These are phyloP conservation scores for Neopestalotiopsis sp. DNA, from an alignment of 2,329 filamentous ascomycete species.

Conservation along the genomic window DNA sequence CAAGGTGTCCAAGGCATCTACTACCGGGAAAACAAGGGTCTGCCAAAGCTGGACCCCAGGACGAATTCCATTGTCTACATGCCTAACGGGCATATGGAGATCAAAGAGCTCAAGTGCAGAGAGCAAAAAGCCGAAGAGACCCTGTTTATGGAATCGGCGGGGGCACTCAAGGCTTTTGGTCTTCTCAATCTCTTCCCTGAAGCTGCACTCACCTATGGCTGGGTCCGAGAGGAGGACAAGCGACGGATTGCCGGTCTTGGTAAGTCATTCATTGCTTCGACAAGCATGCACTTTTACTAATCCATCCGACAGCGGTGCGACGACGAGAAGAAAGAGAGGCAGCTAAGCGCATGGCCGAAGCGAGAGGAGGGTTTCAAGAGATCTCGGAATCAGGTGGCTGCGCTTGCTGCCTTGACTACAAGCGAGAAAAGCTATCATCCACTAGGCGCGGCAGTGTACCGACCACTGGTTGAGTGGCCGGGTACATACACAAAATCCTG, in stretches of 20 bases:
- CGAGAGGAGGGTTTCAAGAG: constrained; percentile 22
- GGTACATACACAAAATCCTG: background rate
- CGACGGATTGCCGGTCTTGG: constrained; percentile 43
- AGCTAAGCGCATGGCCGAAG: constrained; percentile 24
- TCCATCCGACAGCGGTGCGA: constrained; percentile 22
- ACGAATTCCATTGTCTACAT: constrained; percentile 28
- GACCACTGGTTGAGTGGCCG: too few species aligned
- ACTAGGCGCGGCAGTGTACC: background rate
- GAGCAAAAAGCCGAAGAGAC: constrained; percentile 28
- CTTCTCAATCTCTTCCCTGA: constrained; percentile 50
- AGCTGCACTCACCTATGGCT: constrained; percentile 49
- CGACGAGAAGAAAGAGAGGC: constrained; percentile 24
- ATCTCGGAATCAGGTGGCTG: constrained; percentile 25
- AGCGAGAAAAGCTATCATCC: constrained; percentile 14
- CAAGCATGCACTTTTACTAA: background rate
- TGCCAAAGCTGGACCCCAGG: constrained; percentile 28
- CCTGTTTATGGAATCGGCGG: background rate
- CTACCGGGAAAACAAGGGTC: constrained; percentile 34
- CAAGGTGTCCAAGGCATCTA: constrained; percentile 36
- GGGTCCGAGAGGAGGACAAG: constrained; percentile 47
- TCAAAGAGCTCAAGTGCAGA: constrained; percentile 26
- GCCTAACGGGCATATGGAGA: constrained; percentile 31
- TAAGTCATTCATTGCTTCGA: constrained; percentile 34
- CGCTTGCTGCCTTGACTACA: constrained; percentile 30
- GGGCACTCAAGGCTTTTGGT: constrained; percentile 25